A percentile compares a stretch with the other conserved stretches of the same genome.
Evolutionary conservation across 2,329 filamentous ascomycete species (phyloP).

Genomic region (Pseudogymnoascus sp.): DNA sequence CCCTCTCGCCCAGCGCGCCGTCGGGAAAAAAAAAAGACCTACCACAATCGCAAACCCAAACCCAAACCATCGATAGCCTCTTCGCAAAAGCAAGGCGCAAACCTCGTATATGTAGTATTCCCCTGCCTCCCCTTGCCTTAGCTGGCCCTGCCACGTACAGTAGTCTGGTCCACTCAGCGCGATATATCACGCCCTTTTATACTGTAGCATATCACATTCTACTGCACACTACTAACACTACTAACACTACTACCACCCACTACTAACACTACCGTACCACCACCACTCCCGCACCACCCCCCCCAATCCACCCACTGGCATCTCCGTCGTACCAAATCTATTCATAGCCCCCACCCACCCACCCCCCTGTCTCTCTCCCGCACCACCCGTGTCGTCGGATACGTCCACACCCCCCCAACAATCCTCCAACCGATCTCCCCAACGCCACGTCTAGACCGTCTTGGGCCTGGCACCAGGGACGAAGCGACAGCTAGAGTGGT

Average conservation of each 20-base stretch:
- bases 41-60: too few relatives aligned
- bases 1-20: background rate
- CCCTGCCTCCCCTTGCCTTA: background rate
- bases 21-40: background rate
- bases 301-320: background rate
- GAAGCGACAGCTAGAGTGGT: too few relatives aligned
- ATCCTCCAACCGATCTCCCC: background rate
- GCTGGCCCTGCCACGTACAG: too few relatives aligned
- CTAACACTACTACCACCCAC: background rate
- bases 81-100: background rate
- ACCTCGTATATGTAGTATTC: background rate
- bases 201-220: too few relatives aligned
- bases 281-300: too few relatives aligned
- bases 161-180: background rate
- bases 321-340: background rate
- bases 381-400: background rate
- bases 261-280: background rate
- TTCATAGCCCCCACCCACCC: background rate
- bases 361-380: background rate
- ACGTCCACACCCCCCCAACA: background rate
- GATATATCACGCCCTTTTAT: background rate
- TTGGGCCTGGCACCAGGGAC: background rate
- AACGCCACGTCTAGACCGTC: background rate
- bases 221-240: too few relatives aligned
- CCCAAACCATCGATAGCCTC: background rate